phyloP scores from a whole-genome alignment of 805 yeast genomes.

The Saturnispora dispora region DNA sequence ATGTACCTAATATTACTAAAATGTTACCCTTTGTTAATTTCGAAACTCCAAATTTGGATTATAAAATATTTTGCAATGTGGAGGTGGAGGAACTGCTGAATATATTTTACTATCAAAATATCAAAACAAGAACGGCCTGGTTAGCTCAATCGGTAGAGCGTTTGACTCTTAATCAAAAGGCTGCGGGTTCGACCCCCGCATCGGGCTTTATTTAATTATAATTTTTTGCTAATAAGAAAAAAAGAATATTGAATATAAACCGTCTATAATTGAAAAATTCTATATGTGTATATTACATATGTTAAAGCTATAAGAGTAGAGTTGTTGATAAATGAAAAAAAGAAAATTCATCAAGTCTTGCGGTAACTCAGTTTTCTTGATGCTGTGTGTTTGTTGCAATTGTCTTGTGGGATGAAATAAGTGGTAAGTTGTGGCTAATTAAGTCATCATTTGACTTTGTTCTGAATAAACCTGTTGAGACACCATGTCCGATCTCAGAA shows the following conservation, averaged over 20 bases:
- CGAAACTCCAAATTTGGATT: too few relatives aligned
- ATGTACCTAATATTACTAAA: too few relatives aligned
- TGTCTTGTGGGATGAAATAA: conserved; percentile 10
- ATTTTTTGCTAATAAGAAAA: neutral
- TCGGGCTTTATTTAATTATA: conserved; percentile 10
- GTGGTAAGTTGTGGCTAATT: conserved; percentile 3
- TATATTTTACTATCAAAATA: neutral
- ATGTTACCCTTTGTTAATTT: too few relatives aligned
- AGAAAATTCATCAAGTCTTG: neutral
- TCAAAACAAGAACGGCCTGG: conserved; percentile 9
- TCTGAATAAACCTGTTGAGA: conserved; percentile 20
- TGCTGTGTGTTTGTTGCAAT: neutral
- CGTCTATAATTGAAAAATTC: neutral
- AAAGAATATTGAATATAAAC: neutral
- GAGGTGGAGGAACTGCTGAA: too few relatives aligned
- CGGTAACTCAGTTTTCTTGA: conserved; percentile 14
- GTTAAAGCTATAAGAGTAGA: neutral
- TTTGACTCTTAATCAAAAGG: conserved; percentile 17
- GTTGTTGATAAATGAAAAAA: neutral
- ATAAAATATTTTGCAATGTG: too few relatives aligned
- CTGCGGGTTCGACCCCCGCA: conserved; percentile 18
- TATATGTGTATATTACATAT: too few relatives aligned
- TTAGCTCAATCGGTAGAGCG: conserved; percentile 18
- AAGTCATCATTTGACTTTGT: conserved; percentile 17
- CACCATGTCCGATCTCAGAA: conserved; percentile 32